Conservation (phyloP, 306 rosid genomes). For the Macrotyloma uniflorum region DNA sequence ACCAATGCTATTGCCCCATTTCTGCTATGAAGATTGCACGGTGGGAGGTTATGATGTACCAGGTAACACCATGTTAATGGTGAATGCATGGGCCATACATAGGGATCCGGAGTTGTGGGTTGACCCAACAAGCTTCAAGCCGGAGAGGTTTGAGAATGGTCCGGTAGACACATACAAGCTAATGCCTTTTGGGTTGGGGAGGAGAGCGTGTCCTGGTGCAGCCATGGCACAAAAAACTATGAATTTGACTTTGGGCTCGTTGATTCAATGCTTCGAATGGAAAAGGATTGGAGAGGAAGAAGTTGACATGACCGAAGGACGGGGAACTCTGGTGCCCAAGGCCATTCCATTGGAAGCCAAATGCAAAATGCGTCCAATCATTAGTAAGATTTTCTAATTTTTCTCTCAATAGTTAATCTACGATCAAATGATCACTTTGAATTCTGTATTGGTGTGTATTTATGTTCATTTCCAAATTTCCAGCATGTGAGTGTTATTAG, state of each 20-base stretch:
- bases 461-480: not conserved
- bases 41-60: constrained; percentile 53
- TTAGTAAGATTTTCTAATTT: not conserved
- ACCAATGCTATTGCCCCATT: constrained; percentile 55
- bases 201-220: not conserved
- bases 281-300: not conserved
- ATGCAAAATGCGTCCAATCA: not conserved
- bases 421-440: not conserved
- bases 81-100: constrained; percentile 65
- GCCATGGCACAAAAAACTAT: not conserved
- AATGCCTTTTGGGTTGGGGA: constrained; percentile 50
- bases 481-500: not conserved
- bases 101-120: constrained; percentile 49
- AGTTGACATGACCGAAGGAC: not conserved
- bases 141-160: constrained; percentile 33
- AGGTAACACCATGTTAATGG: constrained; percentile 45
- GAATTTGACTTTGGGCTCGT: not conserved
- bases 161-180: constrained; percentile 2
- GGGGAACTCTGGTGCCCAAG: not conserved
- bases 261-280: not conserved
- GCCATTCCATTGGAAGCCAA: not conserved
- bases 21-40: constrained; percentile 46
- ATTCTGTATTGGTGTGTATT: not conserved
- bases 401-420: not conserved
- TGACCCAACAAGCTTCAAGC: too few species aligned